Percentiles rank a stretch among this genome's conserved stretches.
phyloP scores from a whole-genome alignment of 257 asterid genomes.

The Plantago ovata region DNA sequence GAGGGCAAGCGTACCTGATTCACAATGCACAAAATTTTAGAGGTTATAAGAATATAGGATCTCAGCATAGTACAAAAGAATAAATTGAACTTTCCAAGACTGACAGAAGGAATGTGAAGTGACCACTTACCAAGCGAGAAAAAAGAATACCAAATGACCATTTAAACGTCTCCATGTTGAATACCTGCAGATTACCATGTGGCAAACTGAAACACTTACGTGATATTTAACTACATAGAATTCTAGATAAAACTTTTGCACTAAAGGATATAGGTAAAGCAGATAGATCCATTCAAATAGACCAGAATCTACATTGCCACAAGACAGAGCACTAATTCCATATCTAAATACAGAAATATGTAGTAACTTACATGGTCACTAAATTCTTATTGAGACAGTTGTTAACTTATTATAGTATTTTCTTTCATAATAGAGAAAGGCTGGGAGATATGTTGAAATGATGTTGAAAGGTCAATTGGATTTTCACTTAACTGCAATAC shows the following conservation, averaged over 20 bases:
- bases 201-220: conserved; percentile 6
- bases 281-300: no score
- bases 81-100: conserved; percentile 2
- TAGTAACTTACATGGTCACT: no score
- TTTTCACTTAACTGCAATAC: no score
- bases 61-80: not conserved
- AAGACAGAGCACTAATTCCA: no score
- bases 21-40: conserved; percentile 9
- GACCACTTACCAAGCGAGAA: conserved; percentile 94
- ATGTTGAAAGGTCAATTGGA: no score
- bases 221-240: not conserved
- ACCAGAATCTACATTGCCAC: no score
- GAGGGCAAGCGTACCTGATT: conserved; percentile 84
- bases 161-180: conserved; percentile 77
- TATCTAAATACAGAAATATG: no score
- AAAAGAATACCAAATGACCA: conserved; percentile 96
- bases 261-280: no score
- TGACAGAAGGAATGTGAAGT: not conserved
- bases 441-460: no score
- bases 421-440: no score
- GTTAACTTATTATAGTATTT: no score
- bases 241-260: not conserved
- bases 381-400: no score
- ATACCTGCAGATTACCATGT: conserved; percentile 48
- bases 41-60: not conserved